Conservation (phyloP, 177 flowering plant genomes). For the Vitis hybrid region DNA sequence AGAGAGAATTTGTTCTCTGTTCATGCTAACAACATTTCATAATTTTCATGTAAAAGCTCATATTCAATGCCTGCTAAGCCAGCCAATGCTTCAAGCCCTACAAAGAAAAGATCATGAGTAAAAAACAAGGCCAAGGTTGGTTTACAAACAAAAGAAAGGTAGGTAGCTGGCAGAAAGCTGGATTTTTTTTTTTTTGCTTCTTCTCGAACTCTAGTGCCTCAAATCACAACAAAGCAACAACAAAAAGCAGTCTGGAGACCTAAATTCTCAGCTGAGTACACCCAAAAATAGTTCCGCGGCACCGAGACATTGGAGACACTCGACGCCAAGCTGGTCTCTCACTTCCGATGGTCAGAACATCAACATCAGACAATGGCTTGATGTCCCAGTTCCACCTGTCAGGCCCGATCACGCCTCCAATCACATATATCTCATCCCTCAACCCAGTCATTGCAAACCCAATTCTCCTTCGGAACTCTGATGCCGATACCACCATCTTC, state of each 20-base stretch:
- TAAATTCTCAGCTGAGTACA: slow-evolving; percentile 76
- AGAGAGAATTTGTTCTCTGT: not conserved
- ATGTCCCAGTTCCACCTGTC: slow-evolving; percentile 66
- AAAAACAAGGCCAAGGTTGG: slow-evolving; percentile 8
- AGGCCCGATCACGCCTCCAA: slow-evolving; percentile 87
- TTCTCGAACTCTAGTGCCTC: no score
- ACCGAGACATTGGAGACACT: slow-evolving; percentile 72
- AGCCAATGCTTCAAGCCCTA: no score
- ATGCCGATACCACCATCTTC: slow-evolving; percentile 59
- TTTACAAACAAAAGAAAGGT: slow-evolving; percentile 3
- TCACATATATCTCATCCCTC: slow-evolving; percentile 68
- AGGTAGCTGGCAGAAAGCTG: slow-evolving; percentile 8
- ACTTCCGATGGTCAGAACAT: slow-evolving; percentile 52
- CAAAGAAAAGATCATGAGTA: not conserved
- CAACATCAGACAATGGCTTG: slow-evolving; percentile 68
- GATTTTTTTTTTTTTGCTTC: not conserved
- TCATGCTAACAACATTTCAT: not conserved
- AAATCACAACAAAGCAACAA: not conserved
- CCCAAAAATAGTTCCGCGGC: slow-evolving; percentile 80
- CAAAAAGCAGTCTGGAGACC: slow-evolving; percentile 10
- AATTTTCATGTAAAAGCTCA: not conserved
- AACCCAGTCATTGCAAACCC: slow-evolving; percentile 74
- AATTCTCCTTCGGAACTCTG: slow-evolving; percentile 67
- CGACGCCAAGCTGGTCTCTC: slow-evolving; percentile 81
- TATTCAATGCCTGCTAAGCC: no score